A percentile compares a stretch with the other conserved stretches of the same genome.
phyloP scores from a whole-genome alignment of 129 eudicot species.

The Flaveria linearis region DNA sequence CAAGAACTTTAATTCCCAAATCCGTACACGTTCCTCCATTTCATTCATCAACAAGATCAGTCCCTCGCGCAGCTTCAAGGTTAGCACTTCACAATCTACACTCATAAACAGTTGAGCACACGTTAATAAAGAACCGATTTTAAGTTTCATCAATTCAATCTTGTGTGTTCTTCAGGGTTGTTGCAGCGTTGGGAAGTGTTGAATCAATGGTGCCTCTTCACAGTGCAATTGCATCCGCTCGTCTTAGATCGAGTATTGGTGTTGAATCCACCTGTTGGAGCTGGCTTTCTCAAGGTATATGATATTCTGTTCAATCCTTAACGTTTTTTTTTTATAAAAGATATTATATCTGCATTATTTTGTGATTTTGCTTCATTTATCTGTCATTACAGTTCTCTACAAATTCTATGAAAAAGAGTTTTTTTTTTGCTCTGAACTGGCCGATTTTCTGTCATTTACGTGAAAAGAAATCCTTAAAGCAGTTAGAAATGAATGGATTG shows the following conservation, averaged over 20 bases:
- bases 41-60: constrained; percentile 42
- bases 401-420: background rate
- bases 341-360: background rate
- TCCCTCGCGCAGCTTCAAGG: constrained; percentile 62
- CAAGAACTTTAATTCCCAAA: constrained; percentile 42
- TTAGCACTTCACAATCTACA: constrained; percentile 3
- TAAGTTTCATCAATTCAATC: background rate
- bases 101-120: background rate
- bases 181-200: constrained; percentile 48
- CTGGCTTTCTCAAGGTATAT: constrained; percentile 73
- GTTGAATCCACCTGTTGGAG: constrained; percentile 74
- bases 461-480: background rate
- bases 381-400: background rate
- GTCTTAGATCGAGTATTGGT: constrained; percentile 61
- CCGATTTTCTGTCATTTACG: background rate
- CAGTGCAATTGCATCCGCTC: constrained; percentile 72
- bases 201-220: constrained; percentile 83
- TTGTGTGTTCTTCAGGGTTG: constrained; percentile 40
- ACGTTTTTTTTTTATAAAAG: too few relatives aligned
- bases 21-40: constrained; percentile 41
- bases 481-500: constrained; percentile 4
- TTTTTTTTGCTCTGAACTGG: background rate
- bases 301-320: background rate
- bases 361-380: background rate
- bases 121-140: background rate